phyloP scores from a whole-genome alignment of 768 basidiomycete species.

The Kwoniella heveanensis region DNA sequence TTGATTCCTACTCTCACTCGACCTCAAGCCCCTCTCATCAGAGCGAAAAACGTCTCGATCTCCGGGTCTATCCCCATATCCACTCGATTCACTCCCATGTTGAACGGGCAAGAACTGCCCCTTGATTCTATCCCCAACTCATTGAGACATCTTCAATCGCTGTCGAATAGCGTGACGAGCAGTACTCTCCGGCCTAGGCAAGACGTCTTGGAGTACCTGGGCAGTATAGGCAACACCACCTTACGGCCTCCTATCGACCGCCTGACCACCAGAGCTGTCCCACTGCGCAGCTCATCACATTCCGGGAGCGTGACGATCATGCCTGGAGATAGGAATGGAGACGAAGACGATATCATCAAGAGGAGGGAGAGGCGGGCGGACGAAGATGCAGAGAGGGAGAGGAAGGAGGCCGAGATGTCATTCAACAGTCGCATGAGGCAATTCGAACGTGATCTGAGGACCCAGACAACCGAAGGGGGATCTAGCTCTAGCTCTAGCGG shows the following conservation, averaged over 20 bases:
- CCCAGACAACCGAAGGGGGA: neutral
- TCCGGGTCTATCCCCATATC: neutral
- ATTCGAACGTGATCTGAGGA: neutral
- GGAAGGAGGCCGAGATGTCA: neutral
- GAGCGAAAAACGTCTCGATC: neutral
- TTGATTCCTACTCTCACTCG: neutral
- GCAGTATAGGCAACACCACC: constrained; percentile 1
- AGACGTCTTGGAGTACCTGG: neutral
- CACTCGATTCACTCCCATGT: neutral
- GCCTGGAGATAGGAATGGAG: neutral
- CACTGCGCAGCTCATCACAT: neutral
- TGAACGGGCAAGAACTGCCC: neutral
- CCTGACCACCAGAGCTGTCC: neutral
- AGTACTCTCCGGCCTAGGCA: neutral
- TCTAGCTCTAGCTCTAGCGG: neutral
- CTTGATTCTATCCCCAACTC: constrained; percentile 3
- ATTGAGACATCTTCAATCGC: neutral
- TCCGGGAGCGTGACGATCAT: constrained; percentile 1
- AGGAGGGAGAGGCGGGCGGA: neutral
- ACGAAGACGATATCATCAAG: neutral
- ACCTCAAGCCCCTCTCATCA: neutral
- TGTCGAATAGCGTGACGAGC: neutral
- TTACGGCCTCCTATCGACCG: neutral
- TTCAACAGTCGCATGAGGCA: neutral
- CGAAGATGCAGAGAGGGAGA: neutral